A percentile compares a stretch with the other conserved stretches of the same genome.
These are phyloP conservation scores for Phytophthora tentaculata DNA, from an alignment of 352 stramenopile genomes.

Conservation along the genomic window DNA sequence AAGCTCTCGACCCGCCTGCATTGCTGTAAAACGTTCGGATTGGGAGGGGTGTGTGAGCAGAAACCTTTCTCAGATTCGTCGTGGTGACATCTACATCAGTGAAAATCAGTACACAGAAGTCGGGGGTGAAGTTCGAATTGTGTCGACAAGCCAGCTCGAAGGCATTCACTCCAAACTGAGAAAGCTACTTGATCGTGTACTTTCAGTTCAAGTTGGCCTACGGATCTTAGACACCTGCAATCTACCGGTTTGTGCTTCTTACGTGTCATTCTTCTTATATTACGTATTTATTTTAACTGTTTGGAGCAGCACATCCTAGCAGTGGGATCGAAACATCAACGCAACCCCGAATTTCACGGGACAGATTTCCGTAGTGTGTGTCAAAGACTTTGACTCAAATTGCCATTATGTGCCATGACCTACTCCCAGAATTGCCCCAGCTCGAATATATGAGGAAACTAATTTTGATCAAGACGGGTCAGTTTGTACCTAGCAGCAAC, in stretches of 20 bases:
- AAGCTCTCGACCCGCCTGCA: background rate
- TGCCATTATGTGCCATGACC: background rate
- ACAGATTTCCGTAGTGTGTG: conserved; percentile 12
- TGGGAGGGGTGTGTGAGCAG: background rate
- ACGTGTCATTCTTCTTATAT: background rate
- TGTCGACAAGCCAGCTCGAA: conserved; percentile 17
- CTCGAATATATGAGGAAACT: conserved; percentile 4
- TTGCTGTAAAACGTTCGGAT: background rate
- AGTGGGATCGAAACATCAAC: conserved; percentile 4
- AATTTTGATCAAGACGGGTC: background rate
- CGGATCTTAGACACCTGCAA: conserved; percentile 19
- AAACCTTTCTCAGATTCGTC: too few relatives aligned
- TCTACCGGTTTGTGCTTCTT: conserved; percentile 7
- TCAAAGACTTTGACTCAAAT: too few relatives aligned
- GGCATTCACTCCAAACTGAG: conserved; percentile 13
- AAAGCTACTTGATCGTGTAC: conserved; percentile 10
- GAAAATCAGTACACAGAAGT: too few relatives aligned
- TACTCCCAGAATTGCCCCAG: background rate
- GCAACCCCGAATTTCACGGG: conserved; percentile 2
- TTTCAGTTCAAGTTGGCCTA: conserved; percentile 11
- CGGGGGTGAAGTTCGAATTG: conserved; percentile 9
- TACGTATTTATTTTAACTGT: background rate
- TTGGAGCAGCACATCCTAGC: conserved; percentile 1
- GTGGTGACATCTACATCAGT: too few relatives aligned
- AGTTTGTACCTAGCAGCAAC: background rate